Base-by-base conservation (phyloP, 768 basidiomycete species). In the Termitomyces bulborhizus region DNA sequence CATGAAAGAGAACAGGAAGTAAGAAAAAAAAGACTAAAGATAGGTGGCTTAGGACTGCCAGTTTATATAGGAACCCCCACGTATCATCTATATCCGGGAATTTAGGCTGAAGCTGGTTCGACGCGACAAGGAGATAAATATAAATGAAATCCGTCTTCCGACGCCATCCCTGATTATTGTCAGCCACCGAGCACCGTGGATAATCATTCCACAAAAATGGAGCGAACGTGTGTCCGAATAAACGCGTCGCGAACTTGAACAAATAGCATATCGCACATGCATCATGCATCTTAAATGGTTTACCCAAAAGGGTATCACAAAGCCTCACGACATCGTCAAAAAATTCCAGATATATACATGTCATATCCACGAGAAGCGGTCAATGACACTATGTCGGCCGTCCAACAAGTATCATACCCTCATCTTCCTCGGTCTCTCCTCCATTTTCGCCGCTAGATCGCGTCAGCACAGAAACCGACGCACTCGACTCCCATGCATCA, bases 391-490 rank as follows among this genome's bases (percentile, higher is more conserved):
- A 69, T 51, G 65, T 44, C 34, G 88, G 88, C 55, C 84, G 77
- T 40, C 83, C 85, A 49, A 92, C 83, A 29, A 91, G 66, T 56
- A 92, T 80, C 84, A 91, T 85, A 6, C 87, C 90, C 63, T 92
- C 90, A 55, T 93, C 90, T 64, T 87, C 85, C 65, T 93, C 90
- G 39, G 89, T 91, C 62, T 90, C 88, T 24, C 73, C 74, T 8
- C 85, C 86, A 58, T 79, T 78, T 65, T 85, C 85, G 58, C 85
- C 85, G 59, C 85, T 89, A 16, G 70, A 69, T 3, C 69, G 58
- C 21, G 72, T 48, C 32, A 73, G 71, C n/a, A 69, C 69, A 8
- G 73, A 74, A 26, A 57, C 56, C 31, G 62, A 45, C 8, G 62
- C 36, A 9, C 39, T 43, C 24, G 56, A 53, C 32, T 31, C 32